These are phyloP conservation scores for Cryptococcus floricola DNA, from an alignment of 1,284 basidiomycete genomes.

Conservation along the genomic window DNA sequence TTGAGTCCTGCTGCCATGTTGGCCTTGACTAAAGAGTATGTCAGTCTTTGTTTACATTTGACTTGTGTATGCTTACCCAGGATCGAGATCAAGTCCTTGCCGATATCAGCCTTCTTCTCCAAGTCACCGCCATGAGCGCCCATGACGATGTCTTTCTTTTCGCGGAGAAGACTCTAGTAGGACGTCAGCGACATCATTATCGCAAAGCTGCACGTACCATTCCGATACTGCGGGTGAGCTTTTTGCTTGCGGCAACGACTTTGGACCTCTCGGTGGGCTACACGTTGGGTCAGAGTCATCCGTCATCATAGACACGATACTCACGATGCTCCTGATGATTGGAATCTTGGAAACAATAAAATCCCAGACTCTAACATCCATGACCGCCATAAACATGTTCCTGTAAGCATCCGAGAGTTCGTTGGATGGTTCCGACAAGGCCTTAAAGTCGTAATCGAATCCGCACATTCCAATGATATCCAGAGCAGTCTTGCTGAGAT, in stretches of 20 bases:
- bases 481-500: slow-evolving; percentile 62
- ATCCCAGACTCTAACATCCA: slow-evolving; percentile 54
- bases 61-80: slow-evolving; percentile 52
- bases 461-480: slow-evolving; percentile 70
- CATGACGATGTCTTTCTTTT: slow-evolving; percentile 49
- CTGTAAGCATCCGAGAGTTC: slow-evolving; percentile 37
- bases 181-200: not conserved
- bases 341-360: slow-evolving; percentile 63
- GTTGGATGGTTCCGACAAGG: slow-evolving; percentile 26
- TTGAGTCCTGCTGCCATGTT: slow-evolving; percentile 58
- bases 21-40: slow-evolving; percentile 54
- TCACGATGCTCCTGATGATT: slow-evolving; percentile 56
- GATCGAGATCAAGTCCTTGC: slow-evolving; percentile 48
- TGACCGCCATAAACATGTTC: slow-evolving; percentile 27
- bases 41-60: not conserved
- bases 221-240: slow-evolving; percentile 58
- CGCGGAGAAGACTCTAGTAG: slow-evolving; percentile 54
- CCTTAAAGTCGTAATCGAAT: slow-evolving; percentile 62
- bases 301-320: slow-evolving; percentile 33
- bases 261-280: slow-evolving; percentile 42
- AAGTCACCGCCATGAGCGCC: slow-evolving; percentile 32
- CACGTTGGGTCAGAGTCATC: not conserved
- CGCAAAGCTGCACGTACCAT: slow-evolving; percentile 30
- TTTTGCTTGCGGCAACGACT: slow-evolving; percentile 48
- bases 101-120: slow-evolving; percentile 52